Evolutionary conservation across 305 asterid genomes (phyloP).

Genomic region (Striga hermonthica): DNA sequence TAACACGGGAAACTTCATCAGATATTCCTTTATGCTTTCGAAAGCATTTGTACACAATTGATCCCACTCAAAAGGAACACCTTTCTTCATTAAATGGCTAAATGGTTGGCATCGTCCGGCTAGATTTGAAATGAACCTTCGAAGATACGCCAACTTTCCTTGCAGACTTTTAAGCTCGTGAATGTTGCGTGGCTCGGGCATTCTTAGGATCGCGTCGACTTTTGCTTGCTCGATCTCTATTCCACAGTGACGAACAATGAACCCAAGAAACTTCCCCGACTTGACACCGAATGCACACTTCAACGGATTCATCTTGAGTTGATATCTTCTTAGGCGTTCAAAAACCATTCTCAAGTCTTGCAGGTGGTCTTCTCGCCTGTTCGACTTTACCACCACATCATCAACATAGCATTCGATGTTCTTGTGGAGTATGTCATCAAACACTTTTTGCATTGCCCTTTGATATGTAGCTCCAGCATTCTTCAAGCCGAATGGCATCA

Average conservation of each 20-base stretch:
- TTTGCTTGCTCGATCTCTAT: not conserved
- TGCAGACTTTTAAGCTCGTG: not conserved
- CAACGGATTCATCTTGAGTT: not conserved
- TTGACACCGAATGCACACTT: not conserved
- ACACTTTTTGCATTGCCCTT: not conserved
- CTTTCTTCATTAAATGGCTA: not conserved
- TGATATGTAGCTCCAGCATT: not conserved
- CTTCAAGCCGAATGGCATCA: not conserved
- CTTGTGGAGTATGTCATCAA: not conserved
- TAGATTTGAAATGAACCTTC: conserved; percentile 10
- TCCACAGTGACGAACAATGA: not conserved
- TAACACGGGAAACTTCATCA: not conserved
- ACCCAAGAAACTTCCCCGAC: not conserved
- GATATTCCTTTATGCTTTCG: not conserved
- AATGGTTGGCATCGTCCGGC: not conserved
- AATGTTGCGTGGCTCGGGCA: not conserved
- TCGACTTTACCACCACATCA: not conserved
- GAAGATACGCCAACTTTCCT: not conserved
- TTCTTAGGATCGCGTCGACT: not conserved
- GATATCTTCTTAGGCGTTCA: not conserved
- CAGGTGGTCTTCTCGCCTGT: not conserved
- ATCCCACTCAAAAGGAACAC: conserved; percentile 4
- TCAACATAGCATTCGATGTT: not conserved
- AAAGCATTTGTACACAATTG: not conserved
- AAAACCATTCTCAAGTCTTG: not conserved